Evolutionary conservation across 495 filamentous ascomycete species (phyloP).

Genomic region (Aspergillus hancockii): DNA sequence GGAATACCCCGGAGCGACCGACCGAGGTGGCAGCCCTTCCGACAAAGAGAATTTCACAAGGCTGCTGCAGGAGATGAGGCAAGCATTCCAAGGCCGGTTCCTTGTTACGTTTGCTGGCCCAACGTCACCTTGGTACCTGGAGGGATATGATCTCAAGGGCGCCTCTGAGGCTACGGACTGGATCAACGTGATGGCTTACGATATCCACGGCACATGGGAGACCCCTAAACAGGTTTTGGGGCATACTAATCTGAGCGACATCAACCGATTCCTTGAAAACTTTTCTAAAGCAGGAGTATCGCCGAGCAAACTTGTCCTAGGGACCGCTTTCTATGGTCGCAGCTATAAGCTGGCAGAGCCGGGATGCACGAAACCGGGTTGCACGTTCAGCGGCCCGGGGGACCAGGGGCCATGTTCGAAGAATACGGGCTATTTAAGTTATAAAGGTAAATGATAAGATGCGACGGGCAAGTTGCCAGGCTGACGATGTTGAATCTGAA

Average conservation of each 20-base stretch:
- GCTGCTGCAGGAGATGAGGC: conserved; percentile 26
- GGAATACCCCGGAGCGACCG: conserved; percentile 29
- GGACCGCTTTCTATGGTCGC: background rate
- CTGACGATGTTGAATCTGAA: background rate
- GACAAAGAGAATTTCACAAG: conserved; percentile 44
- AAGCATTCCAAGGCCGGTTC: background rate
- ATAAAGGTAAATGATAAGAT: background rate
- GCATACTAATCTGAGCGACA: background rate
- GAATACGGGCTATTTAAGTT: background rate
- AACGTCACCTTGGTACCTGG: background rate
- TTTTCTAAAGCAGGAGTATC: background rate
- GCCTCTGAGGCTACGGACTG: background rate
- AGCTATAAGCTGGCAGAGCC: background rate
- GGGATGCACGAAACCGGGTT: background rate
- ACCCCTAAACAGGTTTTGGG: background rate
- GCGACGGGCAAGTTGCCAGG: background rate
- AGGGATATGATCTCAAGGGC: background rate
- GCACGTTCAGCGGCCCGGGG: background rate
- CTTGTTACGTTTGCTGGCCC: background rate
- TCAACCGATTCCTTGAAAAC: background rate
- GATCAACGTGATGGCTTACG: background rate
- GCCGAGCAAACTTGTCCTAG: background rate
- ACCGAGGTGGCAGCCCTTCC: conserved; percentile 40
- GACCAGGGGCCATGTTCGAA: background rate
- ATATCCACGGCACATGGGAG: background rate